These are phyloP conservation scores for Ustilago crameri DNA, from an alignment of 1,284 basidiomycete species.

Conservation along the genomic window DNA sequence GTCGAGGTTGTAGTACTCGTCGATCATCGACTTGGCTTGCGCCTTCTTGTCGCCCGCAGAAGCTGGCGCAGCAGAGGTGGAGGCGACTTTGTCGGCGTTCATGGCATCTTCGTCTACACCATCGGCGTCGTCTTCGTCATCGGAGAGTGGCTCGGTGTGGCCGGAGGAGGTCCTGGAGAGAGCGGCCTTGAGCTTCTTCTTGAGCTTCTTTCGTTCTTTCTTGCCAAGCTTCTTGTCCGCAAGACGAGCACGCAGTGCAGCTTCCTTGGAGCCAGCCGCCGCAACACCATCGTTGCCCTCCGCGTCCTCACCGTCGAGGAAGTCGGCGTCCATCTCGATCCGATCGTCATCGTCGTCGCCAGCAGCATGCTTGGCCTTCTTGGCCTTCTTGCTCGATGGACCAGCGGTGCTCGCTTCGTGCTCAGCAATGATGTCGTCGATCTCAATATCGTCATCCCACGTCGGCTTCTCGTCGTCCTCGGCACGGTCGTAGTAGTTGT, in stretches of 20 bases:
- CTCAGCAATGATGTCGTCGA: slow-evolving; percentile 76
- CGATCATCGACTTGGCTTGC: slow-evolving; percentile 84
- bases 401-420: slow-evolving; percentile 68
- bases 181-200: slow-evolving; percentile 64
- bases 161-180: slow-evolving; percentile 48
- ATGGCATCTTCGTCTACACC: slow-evolving; percentile 64
- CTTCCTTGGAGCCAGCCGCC: slow-evolving; percentile 29
- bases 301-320: slow-evolving; percentile 62
- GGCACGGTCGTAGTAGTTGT: slow-evolving; percentile 55
- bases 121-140: slow-evolving; percentile 12
- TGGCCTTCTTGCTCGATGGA: slow-evolving; percentile 72
- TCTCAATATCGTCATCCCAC: slow-evolving; percentile 89
- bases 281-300: slow-evolving; percentile 14
- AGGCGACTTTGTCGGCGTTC: slow-evolving; percentile 35
- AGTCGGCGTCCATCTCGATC: slow-evolving; percentile 81
- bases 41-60: slow-evolving; percentile 55
- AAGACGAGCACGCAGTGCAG: slow-evolving; percentile 36
- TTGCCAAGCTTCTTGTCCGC: slow-evolving; percentile 75
- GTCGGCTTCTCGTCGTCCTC: slow-evolving; percentile 75
- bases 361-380: slow-evolving; percentile 69
- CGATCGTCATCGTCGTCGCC: slow-evolving; percentile 40
- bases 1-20: slow-evolving; percentile 87
- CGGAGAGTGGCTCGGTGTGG: slow-evolving; percentile 30
- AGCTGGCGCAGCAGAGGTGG: slow-evolving; percentile 1
- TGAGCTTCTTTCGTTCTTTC: slow-evolving; percentile 79